Percentiles rank a stretch among this genome's conserved stretches.
Conservation (phyloP, 75 land plant genomes). For the Pinus albicaulis region DNA sequence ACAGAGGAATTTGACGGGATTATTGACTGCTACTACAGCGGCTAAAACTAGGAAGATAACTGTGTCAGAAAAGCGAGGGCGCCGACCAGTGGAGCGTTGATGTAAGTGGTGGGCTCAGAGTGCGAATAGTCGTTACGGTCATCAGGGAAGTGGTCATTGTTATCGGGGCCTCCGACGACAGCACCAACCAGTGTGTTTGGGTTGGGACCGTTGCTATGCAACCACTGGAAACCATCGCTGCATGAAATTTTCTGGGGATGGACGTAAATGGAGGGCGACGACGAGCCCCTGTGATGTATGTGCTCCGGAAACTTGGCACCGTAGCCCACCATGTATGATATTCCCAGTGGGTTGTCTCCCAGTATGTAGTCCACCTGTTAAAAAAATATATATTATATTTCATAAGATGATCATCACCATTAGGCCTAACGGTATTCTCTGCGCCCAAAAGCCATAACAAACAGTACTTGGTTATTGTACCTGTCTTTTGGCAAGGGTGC, state of each 20-base stretch:
- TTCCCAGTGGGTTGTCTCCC: slow-evolving; percentile 61
- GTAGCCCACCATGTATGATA: slow-evolving; percentile 87
- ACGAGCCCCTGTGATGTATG: slow-evolving; percentile 79
- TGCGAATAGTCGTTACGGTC: slow-evolving; percentile 41
- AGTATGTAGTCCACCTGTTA: slow-evolving; percentile 79
- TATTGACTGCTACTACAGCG: too few relatives aligned
- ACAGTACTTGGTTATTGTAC: slow-evolving; percentile 9
- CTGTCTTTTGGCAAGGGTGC: slow-evolving; percentile 63
- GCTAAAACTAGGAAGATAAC: background rate
- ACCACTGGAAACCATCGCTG: slow-evolving; percentile 43
- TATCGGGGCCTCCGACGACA: slow-evolving; percentile 77
- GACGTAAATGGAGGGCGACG: slow-evolving; percentile 37
- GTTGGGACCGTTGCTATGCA: slow-evolving; percentile 33
- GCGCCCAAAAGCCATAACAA: too few relatives aligned
- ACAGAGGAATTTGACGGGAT: too few relatives aligned
- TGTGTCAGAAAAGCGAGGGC: slow-evolving; percentile 46
- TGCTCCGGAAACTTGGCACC: slow-evolving; percentile 54
- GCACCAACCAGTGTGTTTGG: slow-evolving; percentile 78
- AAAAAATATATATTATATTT: background rate
- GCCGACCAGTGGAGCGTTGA: slow-evolving; percentile 80
- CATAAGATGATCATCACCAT: slow-evolving; percentile 37
- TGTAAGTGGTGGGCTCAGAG: slow-evolving; percentile 72
- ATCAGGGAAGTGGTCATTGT: slow-evolving; percentile 51
- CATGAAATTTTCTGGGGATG: slow-evolving; percentile 41
- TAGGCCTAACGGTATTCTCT: too few relatives aligned